Conservation (phyloP, 139 green algal species). For the Micractinium sp. region DNA sequence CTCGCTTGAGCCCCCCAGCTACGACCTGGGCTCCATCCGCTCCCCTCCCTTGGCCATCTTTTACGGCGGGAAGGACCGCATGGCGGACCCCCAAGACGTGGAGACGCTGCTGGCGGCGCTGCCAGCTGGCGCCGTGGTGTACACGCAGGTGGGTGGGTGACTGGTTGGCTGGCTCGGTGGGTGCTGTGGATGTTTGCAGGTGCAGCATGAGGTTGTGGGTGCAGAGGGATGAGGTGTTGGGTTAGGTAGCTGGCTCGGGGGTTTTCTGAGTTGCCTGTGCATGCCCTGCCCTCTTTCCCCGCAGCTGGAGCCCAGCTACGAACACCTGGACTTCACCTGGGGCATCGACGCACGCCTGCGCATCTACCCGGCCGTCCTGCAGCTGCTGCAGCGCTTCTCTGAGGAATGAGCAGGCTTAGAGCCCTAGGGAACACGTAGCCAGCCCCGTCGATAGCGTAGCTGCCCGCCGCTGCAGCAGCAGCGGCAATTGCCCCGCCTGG, state of each 20-base stretch:
- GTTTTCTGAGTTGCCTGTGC: not conserved
- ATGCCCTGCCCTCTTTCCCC: not conserved
- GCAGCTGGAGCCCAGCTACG: slow-evolving; percentile 60
- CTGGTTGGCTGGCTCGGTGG: not conserved
- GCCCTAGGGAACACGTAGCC: too few species aligned
- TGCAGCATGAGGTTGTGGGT: too few species aligned
- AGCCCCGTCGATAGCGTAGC: not conserved
- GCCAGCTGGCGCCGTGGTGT: slow-evolving; percentile 26
- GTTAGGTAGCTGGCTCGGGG: too few species aligned
- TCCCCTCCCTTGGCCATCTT: slow-evolving; percentile 60
- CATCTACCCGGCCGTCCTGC: slow-evolving; percentile 56
- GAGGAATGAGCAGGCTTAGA: not conserved
- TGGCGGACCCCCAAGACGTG: slow-evolving; percentile 61
- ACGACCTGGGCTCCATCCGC: slow-evolving; percentile 50
- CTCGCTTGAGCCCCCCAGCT: slow-evolving; percentile 47
- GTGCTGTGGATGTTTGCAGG: too few species aligned
- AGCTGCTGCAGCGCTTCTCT: slow-evolving; percentile 37
- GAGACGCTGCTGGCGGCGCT: slow-evolving; percentile 47
- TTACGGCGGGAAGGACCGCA: slow-evolving; percentile 54
- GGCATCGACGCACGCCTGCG: slow-evolving; percentile 40
- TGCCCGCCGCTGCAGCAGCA: not conserved
- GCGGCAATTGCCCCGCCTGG: not conserved
- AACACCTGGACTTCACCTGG: slow-evolving; percentile 70
- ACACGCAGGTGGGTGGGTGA: not conserved
- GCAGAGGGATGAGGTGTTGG: too few species aligned